Conservation (phyloP, 306 rosid species). For the Hippophae rhamnoides region DNA sequence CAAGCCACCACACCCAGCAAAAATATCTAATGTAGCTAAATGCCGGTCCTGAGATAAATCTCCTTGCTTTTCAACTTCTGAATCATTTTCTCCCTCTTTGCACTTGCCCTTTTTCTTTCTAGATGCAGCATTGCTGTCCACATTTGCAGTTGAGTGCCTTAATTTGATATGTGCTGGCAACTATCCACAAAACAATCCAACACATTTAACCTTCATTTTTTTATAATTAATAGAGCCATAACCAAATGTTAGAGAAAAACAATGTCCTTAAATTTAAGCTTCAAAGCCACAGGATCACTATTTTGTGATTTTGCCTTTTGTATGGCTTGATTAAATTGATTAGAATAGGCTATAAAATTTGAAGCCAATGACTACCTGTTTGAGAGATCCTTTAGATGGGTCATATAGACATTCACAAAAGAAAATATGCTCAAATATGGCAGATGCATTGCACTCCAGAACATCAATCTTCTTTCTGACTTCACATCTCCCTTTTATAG, state of each 20-base stretch:
- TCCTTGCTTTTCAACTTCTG: constrained; percentile 32
- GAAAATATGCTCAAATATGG: constrained; percentile 36
- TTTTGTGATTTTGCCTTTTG: not conserved
- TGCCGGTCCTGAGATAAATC: constrained; percentile 29
- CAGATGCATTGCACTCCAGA: constrained; percentile 22
- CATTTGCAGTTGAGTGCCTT: constrained; percentile 41
- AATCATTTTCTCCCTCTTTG: constrained; percentile 56
- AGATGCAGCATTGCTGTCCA: constrained; percentile 39
- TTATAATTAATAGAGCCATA: too few relatives aligned
- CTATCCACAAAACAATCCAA: constrained; percentile 26
- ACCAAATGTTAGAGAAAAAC: too few relatives aligned
- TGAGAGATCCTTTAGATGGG: constrained; percentile 41
- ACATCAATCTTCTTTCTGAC: constrained; percentile 37
- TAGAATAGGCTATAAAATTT: not conserved
- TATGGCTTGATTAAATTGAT: constrained; percentile 1
- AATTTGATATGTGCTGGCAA: constrained; percentile 63
- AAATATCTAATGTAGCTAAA: constrained; percentile 77
- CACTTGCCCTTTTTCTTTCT: constrained; percentile 88
- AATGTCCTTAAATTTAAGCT: not conserved
- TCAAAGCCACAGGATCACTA: not conserved
- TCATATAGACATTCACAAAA: constrained; percentile 45
- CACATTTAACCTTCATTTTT: too few relatives aligned
- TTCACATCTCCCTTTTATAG: constrained; percentile 43
- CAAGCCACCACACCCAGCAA: constrained; percentile 97
- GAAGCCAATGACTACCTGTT: constrained; percentile 27